A percentile compares a stretch with the other conserved stretches of the same genome.
Evolutionary conservation across 2,329 filamentous ascomycete genomes (phyloP).

Genomic region (Cladobotryum mycophilum): DNA sequence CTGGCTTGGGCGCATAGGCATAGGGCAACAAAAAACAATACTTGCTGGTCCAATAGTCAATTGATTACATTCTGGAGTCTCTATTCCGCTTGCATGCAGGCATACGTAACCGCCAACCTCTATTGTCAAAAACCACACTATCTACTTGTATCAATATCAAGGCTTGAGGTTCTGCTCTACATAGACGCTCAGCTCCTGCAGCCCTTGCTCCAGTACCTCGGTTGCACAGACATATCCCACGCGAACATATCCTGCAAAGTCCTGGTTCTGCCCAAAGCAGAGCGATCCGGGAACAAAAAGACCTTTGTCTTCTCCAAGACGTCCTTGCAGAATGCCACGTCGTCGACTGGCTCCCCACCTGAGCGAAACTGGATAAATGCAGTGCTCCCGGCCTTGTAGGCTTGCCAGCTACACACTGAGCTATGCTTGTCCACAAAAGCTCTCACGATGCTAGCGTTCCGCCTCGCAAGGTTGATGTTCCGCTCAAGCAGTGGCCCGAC

Average conservation of each 20-base stretch:
- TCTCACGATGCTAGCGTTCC: slow-evolving; percentile 61
- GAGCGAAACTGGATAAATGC: slow-evolving; percentile 66
- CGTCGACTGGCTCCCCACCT: slow-evolving; percentile 58
- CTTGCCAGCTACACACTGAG: slow-evolving; percentile 61
- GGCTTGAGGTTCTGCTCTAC: slow-evolving; percentile 17
- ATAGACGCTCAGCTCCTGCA: slow-evolving; percentile 45
- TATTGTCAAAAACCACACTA: background rate
- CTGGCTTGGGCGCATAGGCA: too few species aligned
- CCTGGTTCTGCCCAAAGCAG: slow-evolving; percentile 61
- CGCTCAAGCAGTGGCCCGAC: slow-evolving; percentile 42
- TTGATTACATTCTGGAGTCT: too few species aligned
- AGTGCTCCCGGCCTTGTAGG: slow-evolving; percentile 72
- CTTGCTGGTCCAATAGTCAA: too few species aligned
- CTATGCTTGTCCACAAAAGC: slow-evolving; percentile 60
- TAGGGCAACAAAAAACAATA: too few species aligned
- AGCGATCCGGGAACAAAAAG: slow-evolving; percentile 66
- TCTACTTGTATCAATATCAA: background rate
- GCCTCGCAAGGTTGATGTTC: slow-evolving; percentile 56
- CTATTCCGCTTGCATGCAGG: too few species aligned
- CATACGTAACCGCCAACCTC: too few species aligned
- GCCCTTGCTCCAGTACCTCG: slow-evolving; percentile 57
- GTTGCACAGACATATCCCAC: slow-evolving; percentile 72
- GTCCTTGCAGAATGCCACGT: slow-evolving; percentile 64
- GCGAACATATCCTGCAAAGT: slow-evolving; percentile 69
- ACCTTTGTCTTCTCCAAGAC: slow-evolving; percentile 64